Evolutionary conservation across 2,329 filamentous ascomycete genomes (phyloP), one percentile per base, ranked within the genome.

Genomic region (Claviceps capensis): DNA sequence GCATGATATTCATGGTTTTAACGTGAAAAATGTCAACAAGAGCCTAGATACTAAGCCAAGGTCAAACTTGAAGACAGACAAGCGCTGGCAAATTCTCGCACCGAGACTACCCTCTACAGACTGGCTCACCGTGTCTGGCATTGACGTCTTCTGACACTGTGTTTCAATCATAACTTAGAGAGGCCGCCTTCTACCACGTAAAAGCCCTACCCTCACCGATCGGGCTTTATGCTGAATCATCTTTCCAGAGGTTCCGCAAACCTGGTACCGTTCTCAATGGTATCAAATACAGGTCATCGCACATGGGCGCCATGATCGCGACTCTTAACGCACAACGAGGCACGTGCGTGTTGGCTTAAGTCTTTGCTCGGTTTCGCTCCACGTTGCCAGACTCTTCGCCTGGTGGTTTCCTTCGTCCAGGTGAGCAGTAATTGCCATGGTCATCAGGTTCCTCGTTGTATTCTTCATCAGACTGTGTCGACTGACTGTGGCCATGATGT

Each of bases 401-500:
- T 9, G 50, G 36, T 30, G 52, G 45, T 8, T 56, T 48, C 6
- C 51, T 42, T 4, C 47, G 53, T 3, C 60, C 57, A 22, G 54
- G 55, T 9, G 53, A 55, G 36, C 57, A 53, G n/a, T 60, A 53
- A 16, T 60, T 55, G 47, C 62, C 56, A 16, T 61, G 55, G 17
- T 63, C 61, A 13, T 66, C 63, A 41, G 60, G 57, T 4, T 65
- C 63, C 14, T 69, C 68, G 34, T 65, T 66, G 49, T 68, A 67
- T n/a, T 64, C 64, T 26, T 67, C 67, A 26, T 72, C 71, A 23
- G 64, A 64, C 34, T 71, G 67, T 9, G 65, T 68, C 2, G 65
- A 67, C 36, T 70, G 68, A 49, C 65, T 63, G 11, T 63, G 63
- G 6, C 55, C 58, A 5, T 57, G 52, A 48, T 60, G 61, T 54